phyloP scores from a whole-genome alignment of 108 stramenopile species.

The Skeletonema potamos region DNA sequence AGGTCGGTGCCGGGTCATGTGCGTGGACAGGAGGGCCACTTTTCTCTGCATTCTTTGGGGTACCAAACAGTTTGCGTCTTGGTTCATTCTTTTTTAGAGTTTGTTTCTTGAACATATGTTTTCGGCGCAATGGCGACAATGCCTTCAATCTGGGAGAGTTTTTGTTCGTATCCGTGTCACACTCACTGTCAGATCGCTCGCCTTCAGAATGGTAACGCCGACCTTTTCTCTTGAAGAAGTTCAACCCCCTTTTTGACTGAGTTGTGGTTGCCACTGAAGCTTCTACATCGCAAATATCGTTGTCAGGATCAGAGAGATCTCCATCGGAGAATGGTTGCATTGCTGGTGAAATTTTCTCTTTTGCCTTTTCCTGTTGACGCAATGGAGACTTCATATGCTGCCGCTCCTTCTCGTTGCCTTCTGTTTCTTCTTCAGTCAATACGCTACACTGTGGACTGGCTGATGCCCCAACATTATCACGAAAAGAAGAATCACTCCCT shows the following conservation, averaged over 20 bases:
- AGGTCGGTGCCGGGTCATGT: background rate
- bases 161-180: constrained; percentile 2
- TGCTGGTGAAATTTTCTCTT: background rate
- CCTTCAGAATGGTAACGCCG: constrained; percentile 23
- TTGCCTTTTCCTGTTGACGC: background rate
- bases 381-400: background rate
- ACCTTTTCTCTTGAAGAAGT: constrained; percentile 3
- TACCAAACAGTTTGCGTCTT: background rate
- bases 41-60: background rate
- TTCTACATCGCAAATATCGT: background rate
- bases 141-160: background rate
- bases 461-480: background rate
- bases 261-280: background rate
- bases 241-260: background rate
- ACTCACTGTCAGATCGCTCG: constrained; percentile 19
- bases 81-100: background rate
- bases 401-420: background rate
- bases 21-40: background rate
- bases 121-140: background rate
- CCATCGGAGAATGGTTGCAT: background rate
- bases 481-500: background rate
- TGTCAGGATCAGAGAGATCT: background rate
- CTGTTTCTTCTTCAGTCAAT: background rate
- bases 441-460: background rate
- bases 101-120: background rate